Evolutionary conservation across 2,329 filamentous ascomycete genomes (phyloP), one percentile per base, ranked within the genome.

Genomic region (Exophiala xenobiotica): DNA sequence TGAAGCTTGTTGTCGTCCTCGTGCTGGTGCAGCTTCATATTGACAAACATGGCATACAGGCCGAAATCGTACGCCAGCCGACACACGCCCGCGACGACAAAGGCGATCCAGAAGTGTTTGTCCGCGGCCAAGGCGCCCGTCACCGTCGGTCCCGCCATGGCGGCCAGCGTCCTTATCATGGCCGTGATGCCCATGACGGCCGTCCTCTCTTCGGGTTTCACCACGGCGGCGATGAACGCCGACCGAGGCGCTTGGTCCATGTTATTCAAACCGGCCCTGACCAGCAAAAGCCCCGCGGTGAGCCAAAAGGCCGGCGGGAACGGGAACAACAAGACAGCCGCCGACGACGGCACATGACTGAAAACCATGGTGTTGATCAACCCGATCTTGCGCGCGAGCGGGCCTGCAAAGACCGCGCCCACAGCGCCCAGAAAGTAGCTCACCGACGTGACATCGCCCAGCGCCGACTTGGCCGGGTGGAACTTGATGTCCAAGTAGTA

Each of bases 181-280:
- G 71, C 74, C 0, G 82, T 86, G 58, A 87, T 83, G 9, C 84
- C 84, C 81, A 87, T 83, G n/a, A 84, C 82, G 0, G 82, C 83
- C 0, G 84, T 87, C 1, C 83, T 72, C 66, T 87, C 84, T 47
- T 81, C 77, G 0, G 82, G 78, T 55, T 75, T 78, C 2, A 87
- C 83, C 0, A 85, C 81, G 0, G 82, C 82, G 1, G 83, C 82
- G 43, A 87, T 85, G 51, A 87, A 81, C 0, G 84, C 83, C 0
- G 82, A 72, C 2, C 84, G 74, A 0, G 84, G 84, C 0, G 81
- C 83, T 68, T 87, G 83, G 56, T 87, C 84, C 81, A 87, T 86
- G 56, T 78, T 82, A 61, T 86, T 86, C 38, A 87, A 70, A 0
- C 80, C 80, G 2, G 81, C 74, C 4, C 83, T 76, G 16, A 86